A percentile compares a stretch with the other conserved stretches of the same genome.
Conservation (phyloP, 306 rosid species). For the Aeschynomene evenia region DNA sequence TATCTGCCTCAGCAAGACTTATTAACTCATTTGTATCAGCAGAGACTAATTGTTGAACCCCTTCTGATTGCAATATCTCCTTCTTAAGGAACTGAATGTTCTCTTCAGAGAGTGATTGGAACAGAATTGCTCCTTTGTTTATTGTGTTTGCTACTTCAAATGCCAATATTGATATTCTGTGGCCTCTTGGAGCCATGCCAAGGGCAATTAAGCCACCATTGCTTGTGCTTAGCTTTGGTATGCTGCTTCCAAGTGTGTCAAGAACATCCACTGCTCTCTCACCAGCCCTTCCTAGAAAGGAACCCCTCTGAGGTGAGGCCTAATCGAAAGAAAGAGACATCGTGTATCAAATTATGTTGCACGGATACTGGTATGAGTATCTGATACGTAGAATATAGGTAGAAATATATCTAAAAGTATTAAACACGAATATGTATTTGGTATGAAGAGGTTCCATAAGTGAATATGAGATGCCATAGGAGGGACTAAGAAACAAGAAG, state of each 20-base stretch:
- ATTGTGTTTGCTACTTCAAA: constrained; percentile 96
- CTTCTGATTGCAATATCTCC: constrained; percentile 66
- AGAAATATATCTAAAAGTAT: no score
- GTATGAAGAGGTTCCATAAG: neutral
- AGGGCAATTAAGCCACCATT: constrained; percentile 49
- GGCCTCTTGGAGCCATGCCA: constrained; percentile 48
- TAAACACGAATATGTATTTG: no score
- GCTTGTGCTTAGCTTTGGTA: constrained; percentile 51
- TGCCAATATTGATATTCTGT: constrained; percentile 69
- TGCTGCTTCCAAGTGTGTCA: constrained; percentile 68
- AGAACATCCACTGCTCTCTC: constrained; percentile 71
- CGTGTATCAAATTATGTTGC: no score
- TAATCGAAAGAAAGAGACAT: constrained; percentile 23
- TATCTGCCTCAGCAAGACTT: constrained; percentile 69
- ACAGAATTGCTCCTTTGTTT: constrained; percentile 61
- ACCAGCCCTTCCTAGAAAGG: constrained; percentile 63
- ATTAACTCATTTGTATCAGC: constrained; percentile 62
- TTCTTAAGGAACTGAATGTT: constrained; percentile 64
- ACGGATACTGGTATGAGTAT: no score
- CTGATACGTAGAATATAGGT: no score
- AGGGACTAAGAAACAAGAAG: neutral
- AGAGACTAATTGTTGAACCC: constrained; percentile 65
- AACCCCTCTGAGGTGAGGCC: constrained; percentile 40
- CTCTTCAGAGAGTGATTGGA: constrained; percentile 75
- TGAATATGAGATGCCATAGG: neutral